Conservation (phyloP, 1,284 basidiomycete species). For the Papiliotrema nemorosa region DNA sequence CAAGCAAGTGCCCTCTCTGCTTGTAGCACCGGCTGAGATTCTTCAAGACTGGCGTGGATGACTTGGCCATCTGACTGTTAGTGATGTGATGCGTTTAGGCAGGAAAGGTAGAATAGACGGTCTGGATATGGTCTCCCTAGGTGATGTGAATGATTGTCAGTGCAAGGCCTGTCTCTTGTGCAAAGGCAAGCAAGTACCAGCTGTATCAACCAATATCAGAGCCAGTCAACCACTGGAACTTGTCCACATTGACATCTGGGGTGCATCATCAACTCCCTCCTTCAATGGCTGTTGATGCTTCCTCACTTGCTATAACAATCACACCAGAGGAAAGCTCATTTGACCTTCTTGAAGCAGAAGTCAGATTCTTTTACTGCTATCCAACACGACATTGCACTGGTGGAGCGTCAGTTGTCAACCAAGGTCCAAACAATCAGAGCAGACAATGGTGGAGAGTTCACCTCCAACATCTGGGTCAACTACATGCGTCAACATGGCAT, state of each 20-base stretch:
- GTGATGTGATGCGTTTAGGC: neutral
- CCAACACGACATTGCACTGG: conserved; percentile 1
- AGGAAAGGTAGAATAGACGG: neutral
- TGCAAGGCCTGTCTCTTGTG: neutral
- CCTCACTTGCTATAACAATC: neutral
- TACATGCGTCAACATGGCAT: conserved; percentile 1
- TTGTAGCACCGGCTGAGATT: neutral
- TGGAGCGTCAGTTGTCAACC: conserved; percentile 5
- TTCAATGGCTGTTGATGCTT: neutral
- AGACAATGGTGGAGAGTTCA: conserved; percentile 10
- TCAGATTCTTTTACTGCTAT: neutral
- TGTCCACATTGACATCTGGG: conserved; percentile 7
- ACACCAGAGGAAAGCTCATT: neutral
- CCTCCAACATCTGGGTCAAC: neutral
- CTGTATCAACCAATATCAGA: neutral
- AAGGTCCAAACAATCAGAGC: conserved; percentile 6
- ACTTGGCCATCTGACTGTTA: neutral
- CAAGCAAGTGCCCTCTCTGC: neutral
- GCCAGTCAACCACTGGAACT: neutral
- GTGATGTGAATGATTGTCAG: neutral
- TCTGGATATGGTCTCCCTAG: neutral
- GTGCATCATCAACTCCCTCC: neutral
- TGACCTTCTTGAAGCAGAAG: neutral
- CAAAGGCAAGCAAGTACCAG: neutral
- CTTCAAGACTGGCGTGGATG: neutral